A percentile compares a stretch with the other conserved stretches of the same genome.
These are phyloP conservation scores for Lumnitzera littorea DNA, from an alignment of 345 rosid species.

Conservation along the genomic window DNA sequence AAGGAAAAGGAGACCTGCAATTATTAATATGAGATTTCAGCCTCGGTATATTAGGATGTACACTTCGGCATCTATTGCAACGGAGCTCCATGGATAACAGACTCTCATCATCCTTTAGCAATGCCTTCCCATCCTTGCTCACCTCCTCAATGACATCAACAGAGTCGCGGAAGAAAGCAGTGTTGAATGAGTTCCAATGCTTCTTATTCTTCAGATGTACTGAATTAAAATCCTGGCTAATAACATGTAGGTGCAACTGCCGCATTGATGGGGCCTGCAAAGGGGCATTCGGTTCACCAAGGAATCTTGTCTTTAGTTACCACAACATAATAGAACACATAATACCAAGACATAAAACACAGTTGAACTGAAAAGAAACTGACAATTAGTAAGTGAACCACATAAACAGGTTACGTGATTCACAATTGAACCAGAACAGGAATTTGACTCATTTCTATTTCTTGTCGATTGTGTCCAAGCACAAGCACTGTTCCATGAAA, in stretches of 20 bases:
- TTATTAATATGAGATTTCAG: conserved; percentile 58
- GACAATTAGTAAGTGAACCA: no score
- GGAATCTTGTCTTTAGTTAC: not conserved
- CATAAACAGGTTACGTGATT: no score
- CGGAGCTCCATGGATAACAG: conserved; percentile 65
- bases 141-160: conserved; percentile 76
- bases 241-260: conserved; percentile 85
- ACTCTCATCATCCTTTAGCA: conserved; percentile 30
- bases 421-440: no score
- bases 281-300: not conserved
- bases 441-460: no score
- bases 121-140: conserved; percentile 44
- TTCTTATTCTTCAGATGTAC: conserved; percentile 74
- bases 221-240: conserved; percentile 91
- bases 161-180: conserved; percentile 73
- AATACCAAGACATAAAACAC: no score
- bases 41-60: conserved; percentile 82
- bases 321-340: not conserved
- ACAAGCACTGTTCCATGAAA: no score
- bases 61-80: conserved; percentile 79
- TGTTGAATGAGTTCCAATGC: conserved; percentile 89
- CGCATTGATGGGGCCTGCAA: conserved; percentile 66
- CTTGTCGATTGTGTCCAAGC: no score
- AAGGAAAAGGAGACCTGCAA: conserved; percentile 53
- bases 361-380: no score